Conservation (phyloP, 306 rosid genomes). For the Quercus ilex region DNA sequence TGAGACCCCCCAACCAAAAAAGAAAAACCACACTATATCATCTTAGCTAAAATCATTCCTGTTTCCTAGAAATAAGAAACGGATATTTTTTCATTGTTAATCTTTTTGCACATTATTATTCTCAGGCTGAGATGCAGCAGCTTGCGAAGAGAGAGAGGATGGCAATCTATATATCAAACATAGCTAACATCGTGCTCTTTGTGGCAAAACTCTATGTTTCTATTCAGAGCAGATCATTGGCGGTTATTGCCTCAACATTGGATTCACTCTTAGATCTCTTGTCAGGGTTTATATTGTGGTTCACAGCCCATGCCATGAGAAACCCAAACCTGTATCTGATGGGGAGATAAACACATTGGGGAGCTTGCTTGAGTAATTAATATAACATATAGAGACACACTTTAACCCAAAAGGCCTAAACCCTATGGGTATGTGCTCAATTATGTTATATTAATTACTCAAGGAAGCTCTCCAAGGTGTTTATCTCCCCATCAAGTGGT, state of each 20-base stretch:
- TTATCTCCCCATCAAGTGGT: too few species aligned
- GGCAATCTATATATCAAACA: slow-evolving; percentile 55
- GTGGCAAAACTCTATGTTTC: slow-evolving; percentile 66
- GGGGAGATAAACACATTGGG: too few species aligned
- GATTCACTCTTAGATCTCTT: slow-evolving; percentile 80
- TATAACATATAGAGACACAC: too few species aligned
- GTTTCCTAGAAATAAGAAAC: too few species aligned
- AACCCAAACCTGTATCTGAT: slow-evolving; percentile 59
- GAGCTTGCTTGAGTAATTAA: too few species aligned
- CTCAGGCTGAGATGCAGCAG: slow-evolving; percentile 61
- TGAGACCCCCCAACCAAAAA: too few species aligned
- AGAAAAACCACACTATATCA: too few species aligned
- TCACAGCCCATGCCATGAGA: slow-evolving; percentile 66
- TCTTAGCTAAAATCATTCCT: too few species aligned
- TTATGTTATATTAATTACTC: too few species aligned
- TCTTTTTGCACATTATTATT: background rate
- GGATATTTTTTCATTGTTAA: background rate
- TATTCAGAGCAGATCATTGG: slow-evolving; percentile 55
- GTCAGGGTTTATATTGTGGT: slow-evolving; percentile 83
- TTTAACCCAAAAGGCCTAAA: too few species aligned
- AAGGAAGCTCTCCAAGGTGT: too few species aligned
- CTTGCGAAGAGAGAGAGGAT: slow-evolving; percentile 58
- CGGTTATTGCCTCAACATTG: slow-evolving; percentile 77
- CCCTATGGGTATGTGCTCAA: too few species aligned
- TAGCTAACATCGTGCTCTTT: slow-evolving; percentile 55